A percentile compares a stretch with the other conserved stretches of the same genome.
Conservation (phyloP, 176 grass and related monocot species). For the Chloris gayana region DNA sequence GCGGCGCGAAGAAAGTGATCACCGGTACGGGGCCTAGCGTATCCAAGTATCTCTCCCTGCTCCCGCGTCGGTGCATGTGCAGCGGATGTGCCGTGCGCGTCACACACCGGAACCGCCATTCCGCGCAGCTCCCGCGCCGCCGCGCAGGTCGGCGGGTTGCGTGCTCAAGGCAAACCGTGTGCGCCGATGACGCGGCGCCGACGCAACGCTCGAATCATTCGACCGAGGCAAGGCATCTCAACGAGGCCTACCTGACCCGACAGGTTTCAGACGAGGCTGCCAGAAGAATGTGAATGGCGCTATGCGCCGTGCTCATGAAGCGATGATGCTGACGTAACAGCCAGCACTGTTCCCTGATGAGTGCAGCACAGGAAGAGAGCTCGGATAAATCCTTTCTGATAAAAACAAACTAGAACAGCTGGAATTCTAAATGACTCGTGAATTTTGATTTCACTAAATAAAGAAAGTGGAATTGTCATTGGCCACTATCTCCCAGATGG, state of each 20-base stretch:
- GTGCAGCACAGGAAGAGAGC: background rate
- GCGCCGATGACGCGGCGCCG: constrained; percentile 4
- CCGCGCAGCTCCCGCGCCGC: background rate
- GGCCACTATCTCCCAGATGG: too few species aligned
- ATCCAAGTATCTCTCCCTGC: background rate
- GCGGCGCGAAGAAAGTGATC: background rate
- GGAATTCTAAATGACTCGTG: too few species aligned
- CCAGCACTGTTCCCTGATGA: background rate
- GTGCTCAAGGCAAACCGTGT: constrained; percentile 17
- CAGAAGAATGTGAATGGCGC: background rate
- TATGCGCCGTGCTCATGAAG: background rate
- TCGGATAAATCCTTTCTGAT: too few species aligned
- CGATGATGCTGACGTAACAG: background rate
- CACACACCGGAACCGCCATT: background rate
- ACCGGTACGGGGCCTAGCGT: constrained; percentile 29
- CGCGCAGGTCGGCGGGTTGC: background rate
- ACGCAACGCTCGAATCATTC: background rate
- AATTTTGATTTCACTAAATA: too few species aligned
- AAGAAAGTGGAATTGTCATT: too few species aligned
- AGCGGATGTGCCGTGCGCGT: constrained; percentile 12
- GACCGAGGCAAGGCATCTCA: background rate
- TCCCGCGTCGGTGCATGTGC: constrained; percentile 27
- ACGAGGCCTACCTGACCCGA: background rate
- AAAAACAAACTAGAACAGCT: too few species aligned
- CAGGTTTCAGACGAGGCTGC: background rate